Conservation (phyloP, 2,329 filamentous ascomycete species). For the Coniochaeta ligniaria region DNA sequence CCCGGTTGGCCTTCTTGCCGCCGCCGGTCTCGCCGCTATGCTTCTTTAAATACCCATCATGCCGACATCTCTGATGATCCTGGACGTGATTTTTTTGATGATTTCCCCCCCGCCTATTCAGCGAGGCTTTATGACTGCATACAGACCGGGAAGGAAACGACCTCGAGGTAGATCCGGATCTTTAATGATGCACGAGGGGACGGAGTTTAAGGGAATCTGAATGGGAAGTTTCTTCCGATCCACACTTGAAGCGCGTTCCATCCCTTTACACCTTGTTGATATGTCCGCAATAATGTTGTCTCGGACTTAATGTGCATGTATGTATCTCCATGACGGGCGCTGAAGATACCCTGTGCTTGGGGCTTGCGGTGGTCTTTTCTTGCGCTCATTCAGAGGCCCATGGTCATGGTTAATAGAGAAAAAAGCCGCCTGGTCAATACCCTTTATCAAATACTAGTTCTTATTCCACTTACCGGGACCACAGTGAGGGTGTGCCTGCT, state of each 20-base stretch:
- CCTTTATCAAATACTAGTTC: background rate
- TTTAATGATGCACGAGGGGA: background rate
- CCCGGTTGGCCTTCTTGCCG: constrained; percentile 37
- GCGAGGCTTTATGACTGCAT: constrained; percentile 1
- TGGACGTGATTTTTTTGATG: background rate
- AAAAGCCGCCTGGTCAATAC: constrained; percentile 1
- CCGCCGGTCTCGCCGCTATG: constrained; percentile 39
- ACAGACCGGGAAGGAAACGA: background rate
- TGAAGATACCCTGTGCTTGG: background rate
- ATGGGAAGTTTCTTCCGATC: background rate
- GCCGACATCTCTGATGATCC: background rate
- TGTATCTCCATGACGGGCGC: background rate
- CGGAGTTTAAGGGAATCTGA: constrained; percentile 1
- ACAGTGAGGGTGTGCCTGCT: background rate
- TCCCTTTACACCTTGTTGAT: background rate
- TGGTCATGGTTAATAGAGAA: constrained; percentile 1
- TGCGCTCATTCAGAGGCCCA: background rate
- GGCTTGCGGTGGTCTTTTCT: background rate
- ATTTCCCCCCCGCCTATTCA: background rate
- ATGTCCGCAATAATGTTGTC: background rate
- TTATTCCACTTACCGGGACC: background rate
- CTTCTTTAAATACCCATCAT: constrained; percentile 32
- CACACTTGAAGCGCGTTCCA: background rate
- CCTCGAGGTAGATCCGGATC: background rate
- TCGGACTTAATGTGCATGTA: background rate